phyloP scores from a whole-genome alignment of 2,329 filamentous ascomycete genomes.

The Xylaria polymorpha region DNA sequence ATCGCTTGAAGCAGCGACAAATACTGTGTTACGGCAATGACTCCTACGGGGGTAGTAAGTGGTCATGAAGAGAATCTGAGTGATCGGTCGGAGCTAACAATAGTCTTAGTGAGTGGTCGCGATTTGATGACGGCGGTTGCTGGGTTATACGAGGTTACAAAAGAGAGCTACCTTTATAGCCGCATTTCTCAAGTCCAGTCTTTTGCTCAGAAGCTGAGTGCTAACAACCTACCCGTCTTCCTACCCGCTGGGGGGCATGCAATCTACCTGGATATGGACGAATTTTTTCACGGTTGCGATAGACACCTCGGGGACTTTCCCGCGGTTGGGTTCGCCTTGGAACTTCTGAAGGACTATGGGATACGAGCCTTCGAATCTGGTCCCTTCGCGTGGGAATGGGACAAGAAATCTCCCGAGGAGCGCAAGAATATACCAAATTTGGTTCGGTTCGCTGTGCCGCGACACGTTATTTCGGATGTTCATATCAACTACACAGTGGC shows the following conservation, averaged over 20 bases:
- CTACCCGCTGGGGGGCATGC: slow-evolving; percentile 40
- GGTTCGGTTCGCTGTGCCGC: slow-evolving; percentile 41
- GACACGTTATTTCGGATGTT: slow-evolving; percentile 39
- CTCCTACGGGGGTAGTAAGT: slow-evolving; percentile 44
- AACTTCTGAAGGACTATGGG: slow-evolving; percentile 38
- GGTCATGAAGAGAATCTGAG: too few relatives aligned
- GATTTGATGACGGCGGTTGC: slow-evolving; percentile 38
- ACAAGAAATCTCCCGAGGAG: slow-evolving; percentile 35
- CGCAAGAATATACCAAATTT: slow-evolving; percentile 36
- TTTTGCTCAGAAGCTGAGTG: slow-evolving; percentile 37
- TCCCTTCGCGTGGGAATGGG: slow-evolving; percentile 42
- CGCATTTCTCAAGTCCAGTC: slow-evolving; percentile 36
- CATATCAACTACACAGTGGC: slow-evolving; percentile 42
- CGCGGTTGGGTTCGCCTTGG: slow-evolving; percentile 38
- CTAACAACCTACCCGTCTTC: slow-evolving; percentile 30
- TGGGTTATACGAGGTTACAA: slow-evolving; percentile 39
- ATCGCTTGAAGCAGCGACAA: slow-evolving; percentile 38
- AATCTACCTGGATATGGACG: slow-evolving; percentile 42
- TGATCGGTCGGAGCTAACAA: neutral
- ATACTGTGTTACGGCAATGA: slow-evolving; percentile 42
- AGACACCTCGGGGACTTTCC: slow-evolving; percentile 35
- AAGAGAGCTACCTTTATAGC: slow-evolving; percentile 35
- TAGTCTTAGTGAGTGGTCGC: slow-evolving; percentile 38
- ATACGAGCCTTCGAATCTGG: slow-evolving; percentile 38
- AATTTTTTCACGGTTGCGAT: slow-evolving; percentile 41